Percentiles rank a stretch among this genome's conserved stretches.
Conservation (phyloP, 2,329 filamentous ascomycete species). For the Lasiodiplodia citricola region DNA sequence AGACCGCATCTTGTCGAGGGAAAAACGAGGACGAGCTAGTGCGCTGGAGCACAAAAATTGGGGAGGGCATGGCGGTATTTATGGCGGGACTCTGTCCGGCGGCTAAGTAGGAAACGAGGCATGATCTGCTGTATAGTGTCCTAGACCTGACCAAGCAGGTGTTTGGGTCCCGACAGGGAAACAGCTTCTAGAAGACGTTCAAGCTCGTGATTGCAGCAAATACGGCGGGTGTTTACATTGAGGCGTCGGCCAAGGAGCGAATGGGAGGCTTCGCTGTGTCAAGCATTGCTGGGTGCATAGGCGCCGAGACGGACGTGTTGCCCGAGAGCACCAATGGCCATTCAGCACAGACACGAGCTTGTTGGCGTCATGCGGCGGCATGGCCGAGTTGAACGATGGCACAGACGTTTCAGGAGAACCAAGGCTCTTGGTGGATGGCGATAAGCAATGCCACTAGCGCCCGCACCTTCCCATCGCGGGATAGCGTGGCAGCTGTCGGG, state of each 20-base stretch:
- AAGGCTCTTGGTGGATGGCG: neutral
- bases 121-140: neutral
- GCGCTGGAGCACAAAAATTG: neutral
- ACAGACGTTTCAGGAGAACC: slow-evolving; percentile 7
- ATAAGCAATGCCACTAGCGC: slow-evolving; percentile 14
- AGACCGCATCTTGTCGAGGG: slow-evolving; percentile 29
- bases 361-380: neutral
- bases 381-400: slow-evolving; percentile 8
- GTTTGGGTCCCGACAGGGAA: slow-evolving; percentile 2
- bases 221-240: neutral
- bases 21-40: neutral
- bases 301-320: slow-evolving; percentile 28
- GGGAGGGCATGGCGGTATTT: neutral
- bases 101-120: neutral
- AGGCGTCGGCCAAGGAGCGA: slow-evolving; percentile 11
- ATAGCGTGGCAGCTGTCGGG: neutral
- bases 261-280: slow-evolving; percentile 7
- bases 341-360: neutral
- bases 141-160: slow-evolving; percentile 25
- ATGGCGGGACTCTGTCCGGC: neutral
- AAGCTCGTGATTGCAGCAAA: neutral
- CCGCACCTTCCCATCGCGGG: neutral
- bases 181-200: slow-evolving; percentile 14
- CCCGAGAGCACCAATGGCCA: slow-evolving; percentile 31
- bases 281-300: slow-evolving; percentile 29